A percentile compares a stretch with the other conserved stretches of the same genome.
Evolutionary conservation across 768 basidiomycete genomes (phyloP).

Genomic region (Lactarius sp.): DNA sequence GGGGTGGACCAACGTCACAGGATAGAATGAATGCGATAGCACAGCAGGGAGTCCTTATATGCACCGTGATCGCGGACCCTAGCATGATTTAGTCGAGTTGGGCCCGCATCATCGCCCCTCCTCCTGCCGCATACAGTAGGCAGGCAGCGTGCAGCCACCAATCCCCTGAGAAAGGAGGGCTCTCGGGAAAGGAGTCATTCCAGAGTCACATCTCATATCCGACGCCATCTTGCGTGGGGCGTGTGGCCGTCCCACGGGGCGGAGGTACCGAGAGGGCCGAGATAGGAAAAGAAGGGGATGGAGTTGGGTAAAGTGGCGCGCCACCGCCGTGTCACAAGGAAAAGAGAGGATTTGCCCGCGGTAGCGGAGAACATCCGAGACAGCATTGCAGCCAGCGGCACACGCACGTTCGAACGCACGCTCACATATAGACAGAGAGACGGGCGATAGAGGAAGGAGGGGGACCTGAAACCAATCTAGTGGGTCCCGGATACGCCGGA

Average conservation of each 20-base stretch:
- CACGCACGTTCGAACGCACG: neutral
- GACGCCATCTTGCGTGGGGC: neutral
- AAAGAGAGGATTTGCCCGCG: conserved; percentile 1
- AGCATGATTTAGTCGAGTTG: neutral
- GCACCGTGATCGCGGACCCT: neutral
- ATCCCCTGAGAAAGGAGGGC: neutral
- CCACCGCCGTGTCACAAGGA: neutral
- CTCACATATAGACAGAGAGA: neutral
- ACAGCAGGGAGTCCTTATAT: neutral
- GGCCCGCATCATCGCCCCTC: neutral
- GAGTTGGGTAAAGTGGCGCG: neutral
- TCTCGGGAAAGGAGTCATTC: neutral
- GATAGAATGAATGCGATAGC: neutral
- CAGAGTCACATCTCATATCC: conserved; percentile 6
- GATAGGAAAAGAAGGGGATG: conserved; percentile 1
- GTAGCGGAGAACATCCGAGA: neutral
- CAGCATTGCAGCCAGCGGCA: neutral
- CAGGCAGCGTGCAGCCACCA: neutral
- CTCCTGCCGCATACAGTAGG: neutral
- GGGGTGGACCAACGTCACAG: neutral
- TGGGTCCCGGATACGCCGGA: neutral
- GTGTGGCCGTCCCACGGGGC: conserved; percentile 1
- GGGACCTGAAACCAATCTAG: neutral
- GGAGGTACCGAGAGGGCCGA: conserved; percentile 5
- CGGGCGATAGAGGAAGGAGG: neutral